Base-by-base conservation (phyloP, 305 asterid species). In the Solanum chacoense region DNA sequence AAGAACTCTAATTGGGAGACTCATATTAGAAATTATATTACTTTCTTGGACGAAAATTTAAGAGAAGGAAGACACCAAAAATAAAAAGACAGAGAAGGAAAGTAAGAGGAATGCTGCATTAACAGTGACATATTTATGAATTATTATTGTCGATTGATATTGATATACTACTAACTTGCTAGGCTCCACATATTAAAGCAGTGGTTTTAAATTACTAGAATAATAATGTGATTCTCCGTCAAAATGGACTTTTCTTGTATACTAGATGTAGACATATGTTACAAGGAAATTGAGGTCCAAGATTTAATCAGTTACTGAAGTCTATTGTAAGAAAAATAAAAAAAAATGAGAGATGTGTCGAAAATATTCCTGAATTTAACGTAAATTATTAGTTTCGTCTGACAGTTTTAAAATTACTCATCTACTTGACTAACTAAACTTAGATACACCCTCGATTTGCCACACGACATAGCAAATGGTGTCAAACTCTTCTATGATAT, bases 171-270 rank as follows among this genome's bases (percentile, higher is more conserved):
- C 37, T 29, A 29, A 29, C 78, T 14, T 14, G 20, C 78, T 72
- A 29, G 78, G 78, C 78, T 72, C 78, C 78, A 72, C 78, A 31
- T 72, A 72, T 7, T 29, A 72, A 72, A 72, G 78, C 36, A 14
- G 8, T 72, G n/a, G 37, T 13, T 71, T 69, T 71, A 71, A 71
- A 28, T 72, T 14, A 72, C 37, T 69, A 69, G n/a, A 7, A 72
- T 72, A 72, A 29, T 29, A 72, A 72, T 72, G n/a, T 7, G 34
- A 72, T 29, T 16, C 37, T 72, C 37, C 78, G 12, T 72, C 78
- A 72, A 72, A 29, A 31, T 29, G 24, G 37, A 72, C 78, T 29
- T 72, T 72, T 32, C 78, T 72, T 72, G 78, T 72, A 29, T 72
- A 34, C 78, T 14, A 72, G 78, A 72, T 5, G 78, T 14, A 73